Conservation (phyloP, 2,329 filamentous ascomycete genomes). For the Lachnellula cervina region DNA sequence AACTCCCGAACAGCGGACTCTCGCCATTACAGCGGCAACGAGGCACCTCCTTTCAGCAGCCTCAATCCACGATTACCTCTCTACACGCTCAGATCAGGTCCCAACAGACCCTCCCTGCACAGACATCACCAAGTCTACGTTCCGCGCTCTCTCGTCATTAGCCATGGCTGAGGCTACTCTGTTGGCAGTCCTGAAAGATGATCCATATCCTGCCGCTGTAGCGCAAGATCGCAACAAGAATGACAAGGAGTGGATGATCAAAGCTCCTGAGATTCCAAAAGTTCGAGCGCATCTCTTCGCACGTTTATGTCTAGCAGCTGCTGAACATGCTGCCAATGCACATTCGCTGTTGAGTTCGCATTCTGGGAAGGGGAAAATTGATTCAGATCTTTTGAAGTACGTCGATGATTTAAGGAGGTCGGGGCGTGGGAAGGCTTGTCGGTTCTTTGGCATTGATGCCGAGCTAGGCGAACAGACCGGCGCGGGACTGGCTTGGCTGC, state of each 20-base stretch:
- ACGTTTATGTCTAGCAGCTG: conserved; percentile 78
- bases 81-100: conserved; percentile 47
- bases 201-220: conserved; percentile 81
- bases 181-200: conserved; percentile 86
- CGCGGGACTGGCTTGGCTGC: conserved; percentile 80
- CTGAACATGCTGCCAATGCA: conserved; percentile 79
- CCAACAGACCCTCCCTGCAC: conserved; percentile 39
- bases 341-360: conserved; percentile 44
- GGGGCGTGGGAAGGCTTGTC: conserved; percentile 76
- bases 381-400: conserved; percentile 66
- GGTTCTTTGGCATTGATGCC: conserved; percentile 87
- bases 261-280: conserved; percentile 78
- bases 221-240: conserved; percentile 76
- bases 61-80: conserved; percentile 70
- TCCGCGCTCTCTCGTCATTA: conserved; percentile 57
- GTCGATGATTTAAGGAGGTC: conserved; percentile 69
- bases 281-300: conserved; percentile 86
- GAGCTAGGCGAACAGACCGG: conserved; percentile 78
- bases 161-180: conserved; percentile 85
- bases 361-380: conserved; percentile 47
- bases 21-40: conserved; percentile 68
- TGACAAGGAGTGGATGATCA: conserved; percentile 96
- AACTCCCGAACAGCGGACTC: conserved; percentile 60
- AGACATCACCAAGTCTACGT: conserved; percentile 49
- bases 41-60: conserved; percentile 74